Evolutionary conservation across 148 eudicot species (phyloP).

Genomic region (Rhododendron ferrugineum): DNA sequence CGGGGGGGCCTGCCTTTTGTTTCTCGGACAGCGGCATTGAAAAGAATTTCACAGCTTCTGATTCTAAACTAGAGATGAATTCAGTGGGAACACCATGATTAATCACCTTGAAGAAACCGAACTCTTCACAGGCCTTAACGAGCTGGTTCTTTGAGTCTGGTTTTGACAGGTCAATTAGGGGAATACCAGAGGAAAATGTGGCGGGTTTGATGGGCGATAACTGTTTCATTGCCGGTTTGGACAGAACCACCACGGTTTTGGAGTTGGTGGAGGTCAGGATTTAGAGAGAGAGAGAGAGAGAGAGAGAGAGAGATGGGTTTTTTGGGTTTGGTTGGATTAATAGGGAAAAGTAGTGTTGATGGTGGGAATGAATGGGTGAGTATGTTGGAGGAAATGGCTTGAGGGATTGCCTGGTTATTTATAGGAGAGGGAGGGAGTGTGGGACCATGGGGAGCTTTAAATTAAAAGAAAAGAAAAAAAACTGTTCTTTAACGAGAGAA

Average conservation of each 20-base stretch:
- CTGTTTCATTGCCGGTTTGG: slow-evolving; percentile 43
- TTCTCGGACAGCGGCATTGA: slow-evolving; percentile 33
- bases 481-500: neutral
- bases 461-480: neutral
- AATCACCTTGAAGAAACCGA: slow-evolving; percentile 52
- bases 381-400: slow-evolving; percentile 9
- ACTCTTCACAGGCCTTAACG: slow-evolving; percentile 51
- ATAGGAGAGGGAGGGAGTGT: slow-evolving; percentile 13
- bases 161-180: slow-evolving; percentile 49
- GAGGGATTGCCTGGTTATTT: slow-evolving; percentile 21
- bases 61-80: slow-evolving; percentile 31
- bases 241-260: slow-evolving; percentile 29
- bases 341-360: neutral
- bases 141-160: slow-evolving; percentile 37
- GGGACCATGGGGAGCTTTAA: neutral
- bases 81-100: slow-evolving; percentile 47
- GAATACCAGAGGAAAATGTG: slow-evolving; percentile 24
- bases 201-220: slow-evolving; percentile 17
- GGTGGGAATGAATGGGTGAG: neutral
- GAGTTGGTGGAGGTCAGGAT: neutral
- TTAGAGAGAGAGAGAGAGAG: neutral
- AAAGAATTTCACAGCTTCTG: slow-evolving; percentile 42
- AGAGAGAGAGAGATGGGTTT: neutral
- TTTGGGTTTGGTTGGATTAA: neutral
- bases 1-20: slow-evolving; percentile 30